Conservation (phyloP, 2,329 filamentous ascomycete species). For the Fusarium sp. region DNA sequence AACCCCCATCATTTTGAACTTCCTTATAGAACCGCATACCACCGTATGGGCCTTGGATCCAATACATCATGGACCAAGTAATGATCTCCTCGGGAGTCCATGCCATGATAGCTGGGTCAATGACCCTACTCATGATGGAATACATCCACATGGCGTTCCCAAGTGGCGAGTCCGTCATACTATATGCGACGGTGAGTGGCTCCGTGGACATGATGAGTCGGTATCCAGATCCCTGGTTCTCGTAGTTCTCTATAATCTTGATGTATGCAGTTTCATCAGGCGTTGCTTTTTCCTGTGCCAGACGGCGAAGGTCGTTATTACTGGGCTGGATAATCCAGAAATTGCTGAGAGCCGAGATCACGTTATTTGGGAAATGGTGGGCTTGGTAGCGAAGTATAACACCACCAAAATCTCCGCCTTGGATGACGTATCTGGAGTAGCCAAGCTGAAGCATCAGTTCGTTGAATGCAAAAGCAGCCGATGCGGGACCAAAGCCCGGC, state of each 20-base stretch:
- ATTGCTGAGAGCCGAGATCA: neutral
- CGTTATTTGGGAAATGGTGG: neutral
- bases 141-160: neutral
- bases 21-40: neutral
- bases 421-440: neutral
- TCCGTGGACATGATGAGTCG: neutral
- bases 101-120: neutral
- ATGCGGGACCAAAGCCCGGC: neutral
- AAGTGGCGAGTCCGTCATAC: neutral
- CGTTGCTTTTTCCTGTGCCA: neutral
- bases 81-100: neutral
- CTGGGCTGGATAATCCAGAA: neutral
- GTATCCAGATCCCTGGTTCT: neutral
- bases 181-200: neutral
- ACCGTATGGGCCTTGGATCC: neutral
- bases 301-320: neutral
- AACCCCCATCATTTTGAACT: neutral
- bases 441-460: neutral
- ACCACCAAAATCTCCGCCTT: neutral
- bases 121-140: neutral
- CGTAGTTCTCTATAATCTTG: neutral
- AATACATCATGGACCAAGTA: conserved; percentile 1
- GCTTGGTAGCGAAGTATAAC: neutral
- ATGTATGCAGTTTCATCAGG: neutral
- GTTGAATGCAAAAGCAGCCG: neutral